These are phyloP conservation scores for Chlorella sp. DNA, from an alignment of 139 green algal genomes.

Conservation along the genomic window DNA sequence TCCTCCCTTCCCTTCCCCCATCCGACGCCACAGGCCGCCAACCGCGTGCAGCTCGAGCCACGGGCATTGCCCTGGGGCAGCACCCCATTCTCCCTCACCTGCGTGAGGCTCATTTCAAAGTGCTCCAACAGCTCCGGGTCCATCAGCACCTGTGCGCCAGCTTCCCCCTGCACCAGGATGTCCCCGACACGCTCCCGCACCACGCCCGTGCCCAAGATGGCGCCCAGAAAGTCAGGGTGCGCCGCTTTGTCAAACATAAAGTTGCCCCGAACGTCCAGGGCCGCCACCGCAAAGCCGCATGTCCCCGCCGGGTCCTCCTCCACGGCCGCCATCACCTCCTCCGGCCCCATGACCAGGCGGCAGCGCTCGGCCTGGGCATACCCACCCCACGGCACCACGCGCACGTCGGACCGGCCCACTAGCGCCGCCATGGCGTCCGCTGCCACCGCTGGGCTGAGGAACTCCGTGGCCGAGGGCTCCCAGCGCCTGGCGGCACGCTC, in stretches of 20 bases:
- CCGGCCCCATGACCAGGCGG: constrained; percentile 44
- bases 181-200: constrained; percentile 53
- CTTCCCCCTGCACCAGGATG: constrained; percentile 71
- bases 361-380: constrained; percentile 60
- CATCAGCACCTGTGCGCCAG: constrained; percentile 66
- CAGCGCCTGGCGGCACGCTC: constrained; percentile 24
- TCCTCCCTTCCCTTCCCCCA: too few species aligned
- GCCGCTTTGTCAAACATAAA: constrained; percentile 64
- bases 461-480: constrained; percentile 30
- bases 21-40: not conserved
- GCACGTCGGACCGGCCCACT: constrained; percentile 26
- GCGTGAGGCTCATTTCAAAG: constrained; percentile 52
- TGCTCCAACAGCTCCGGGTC: constrained; percentile 60
- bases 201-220: constrained; percentile 57
- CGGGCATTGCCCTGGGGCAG: not conserved
- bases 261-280: constrained; percentile 49
- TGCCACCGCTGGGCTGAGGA: constrained; percentile 49
- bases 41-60: not conserved
- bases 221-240: constrained; percentile 77
- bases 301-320: constrained; percentile 18
- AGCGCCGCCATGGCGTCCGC: constrained; percentile 34
- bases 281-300: constrained; percentile 45
- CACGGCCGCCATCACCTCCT: constrained; percentile 39
- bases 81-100: constrained; percentile 23
- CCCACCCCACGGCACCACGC: constrained; percentile 53